Percentiles rank a stretch among this genome's conserved stretches.
Evolutionary conservation across 768 basidiomycete species (phyloP).

Genomic region (Fomitopsis pulvina): DNA sequence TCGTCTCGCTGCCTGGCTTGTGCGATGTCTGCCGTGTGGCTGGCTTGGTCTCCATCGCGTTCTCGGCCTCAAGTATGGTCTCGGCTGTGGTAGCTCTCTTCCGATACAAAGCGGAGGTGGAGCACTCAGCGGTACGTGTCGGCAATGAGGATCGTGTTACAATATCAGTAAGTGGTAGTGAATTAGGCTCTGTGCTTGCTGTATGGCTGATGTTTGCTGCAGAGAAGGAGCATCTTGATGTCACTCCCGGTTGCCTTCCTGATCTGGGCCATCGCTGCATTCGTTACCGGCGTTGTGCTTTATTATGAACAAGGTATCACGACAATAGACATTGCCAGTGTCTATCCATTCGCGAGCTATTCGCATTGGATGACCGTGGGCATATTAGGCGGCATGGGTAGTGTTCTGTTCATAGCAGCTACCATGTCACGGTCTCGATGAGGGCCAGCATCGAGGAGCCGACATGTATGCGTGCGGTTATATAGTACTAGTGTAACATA

Average conservation of each 20-base stretch:
- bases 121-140: slow-evolving; percentile 37
- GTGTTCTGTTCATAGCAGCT: slow-evolving; percentile 50
- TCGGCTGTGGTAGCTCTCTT: slow-evolving; percentile 66
- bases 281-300: slow-evolving; percentile 56
- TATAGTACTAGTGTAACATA: too few species aligned
- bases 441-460: not conserved
- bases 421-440: slow-evolving; percentile 19
- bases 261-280: slow-evolving; percentile 62
- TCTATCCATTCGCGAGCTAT: slow-evolving; percentile 48
- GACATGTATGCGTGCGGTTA: too few species aligned
- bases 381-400: slow-evolving; percentile 55
- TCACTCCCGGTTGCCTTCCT: slow-evolving; percentile 72
- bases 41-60: slow-evolving; percentile 61
- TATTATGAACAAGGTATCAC: slow-evolving; percentile 57
- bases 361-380: slow-evolving; percentile 60
- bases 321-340: slow-evolving; percentile 27
- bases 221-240: slow-evolving; percentile 58
- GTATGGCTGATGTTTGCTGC: slow-evolving; percentile 8
- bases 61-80: slow-evolving; percentile 63
- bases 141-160: slow-evolving; percentile 54
- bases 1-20: slow-evolving; percentile 72
- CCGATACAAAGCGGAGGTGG: slow-evolving; percentile 61
- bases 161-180: slow-evolving; percentile 30
- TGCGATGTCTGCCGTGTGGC: slow-evolving; percentile 56
- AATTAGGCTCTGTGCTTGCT: not conserved